Percentiles rank a stretch among this genome's conserved stretches.
Conservation (phyloP, 1,139 yeast species). For the Hyphopichia khmerensis region DNA sequence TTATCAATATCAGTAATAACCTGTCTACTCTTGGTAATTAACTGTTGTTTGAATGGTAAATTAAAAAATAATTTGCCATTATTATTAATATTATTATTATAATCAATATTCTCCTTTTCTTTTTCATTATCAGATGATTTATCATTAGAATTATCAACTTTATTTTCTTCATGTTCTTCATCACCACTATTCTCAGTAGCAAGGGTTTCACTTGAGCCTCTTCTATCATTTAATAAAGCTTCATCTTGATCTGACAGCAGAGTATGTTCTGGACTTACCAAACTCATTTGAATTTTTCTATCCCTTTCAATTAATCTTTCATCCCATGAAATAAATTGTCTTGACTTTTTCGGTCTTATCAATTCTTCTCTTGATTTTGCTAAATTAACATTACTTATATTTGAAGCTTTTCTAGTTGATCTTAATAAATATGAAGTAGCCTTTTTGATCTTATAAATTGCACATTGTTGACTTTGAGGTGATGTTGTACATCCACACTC, state of each 20-base stretch:
- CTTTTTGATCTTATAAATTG: conserved; percentile 59
- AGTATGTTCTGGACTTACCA: not conserved
- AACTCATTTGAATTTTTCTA: conserved; percentile 21
- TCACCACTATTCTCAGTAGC: conserved; percentile 1
- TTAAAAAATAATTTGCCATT: conserved; percentile 16
- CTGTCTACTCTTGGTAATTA: conserved; percentile 11
- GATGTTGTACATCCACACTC: conserved; percentile 66
- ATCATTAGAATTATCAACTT: too few species aligned
- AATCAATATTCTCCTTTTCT: conserved; percentile 7
- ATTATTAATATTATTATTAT: not conserved
- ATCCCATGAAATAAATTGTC: conserved; percentile 40
- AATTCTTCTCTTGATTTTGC: conserved; percentile 43
- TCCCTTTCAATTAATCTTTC: conserved; percentile 36
- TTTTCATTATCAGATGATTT: conserved; percentile 4
- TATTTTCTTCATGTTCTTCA: not conserved
- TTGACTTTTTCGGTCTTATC: conserved; percentile 30
- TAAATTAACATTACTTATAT: conserved; percentile 36
- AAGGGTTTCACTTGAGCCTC: not conserved
- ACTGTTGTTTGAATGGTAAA: conserved; percentile 23
- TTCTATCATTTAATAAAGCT: not conserved
- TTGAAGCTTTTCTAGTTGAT: conserved; percentile 54
- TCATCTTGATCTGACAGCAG: not conserved
- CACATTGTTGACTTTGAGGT: conserved; percentile 46
- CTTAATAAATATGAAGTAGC: conserved; percentile 57
- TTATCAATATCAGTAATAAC: not conserved